Percentiles rank a stretch among this genome's conserved stretches.
phyloP scores from a whole-genome alignment of 1,284 basidiomycete species.

The Trichosporon coremiiforme region DNA sequence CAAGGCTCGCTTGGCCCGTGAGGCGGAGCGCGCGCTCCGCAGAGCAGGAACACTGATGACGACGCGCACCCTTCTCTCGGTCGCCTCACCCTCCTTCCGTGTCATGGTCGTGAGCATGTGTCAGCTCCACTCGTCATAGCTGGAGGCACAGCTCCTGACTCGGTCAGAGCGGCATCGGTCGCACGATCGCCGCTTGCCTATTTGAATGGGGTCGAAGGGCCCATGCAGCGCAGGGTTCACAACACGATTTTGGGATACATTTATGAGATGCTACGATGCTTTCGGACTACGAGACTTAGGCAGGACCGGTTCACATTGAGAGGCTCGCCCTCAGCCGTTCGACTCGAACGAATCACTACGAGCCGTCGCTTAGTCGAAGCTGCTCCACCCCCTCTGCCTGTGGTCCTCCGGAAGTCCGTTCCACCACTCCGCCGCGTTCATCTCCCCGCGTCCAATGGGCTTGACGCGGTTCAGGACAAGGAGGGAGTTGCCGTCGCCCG shows the following conservation, averaged over 20 bases:
- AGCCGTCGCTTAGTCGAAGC: conserved; percentile 22
- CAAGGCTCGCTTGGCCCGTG: background rate
- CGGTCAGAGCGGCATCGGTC: background rate
- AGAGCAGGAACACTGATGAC: background rate
- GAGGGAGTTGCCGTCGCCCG: conserved; percentile 60
- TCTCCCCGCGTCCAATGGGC: conserved; percentile 62
- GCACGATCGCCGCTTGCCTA: too few species aligned
- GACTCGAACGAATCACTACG: background rate
- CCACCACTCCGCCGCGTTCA: conserved; percentile 64
- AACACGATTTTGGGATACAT: background rate
- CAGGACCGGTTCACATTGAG: too few species aligned
- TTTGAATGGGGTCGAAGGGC: too few species aligned
- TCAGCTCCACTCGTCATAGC: background rate
- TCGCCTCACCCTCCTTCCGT: background rate
- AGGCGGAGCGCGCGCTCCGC: too few species aligned
- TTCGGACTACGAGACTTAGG: background rate
- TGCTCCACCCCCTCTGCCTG: conserved; percentile 28
- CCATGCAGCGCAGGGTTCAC: background rate
- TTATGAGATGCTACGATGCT: background rate
- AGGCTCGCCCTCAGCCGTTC: too few species aligned
- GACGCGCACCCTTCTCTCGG: background rate
- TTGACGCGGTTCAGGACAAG: conserved; percentile 63
- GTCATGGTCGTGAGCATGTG: background rate
- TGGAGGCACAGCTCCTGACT: background rate
- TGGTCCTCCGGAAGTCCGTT: conserved; percentile 58